Percentiles rank a stretch among this genome's conserved stretches.
Conservation (phyloP, 257 asterid species). For the Jacaranda copaia region DNA sequence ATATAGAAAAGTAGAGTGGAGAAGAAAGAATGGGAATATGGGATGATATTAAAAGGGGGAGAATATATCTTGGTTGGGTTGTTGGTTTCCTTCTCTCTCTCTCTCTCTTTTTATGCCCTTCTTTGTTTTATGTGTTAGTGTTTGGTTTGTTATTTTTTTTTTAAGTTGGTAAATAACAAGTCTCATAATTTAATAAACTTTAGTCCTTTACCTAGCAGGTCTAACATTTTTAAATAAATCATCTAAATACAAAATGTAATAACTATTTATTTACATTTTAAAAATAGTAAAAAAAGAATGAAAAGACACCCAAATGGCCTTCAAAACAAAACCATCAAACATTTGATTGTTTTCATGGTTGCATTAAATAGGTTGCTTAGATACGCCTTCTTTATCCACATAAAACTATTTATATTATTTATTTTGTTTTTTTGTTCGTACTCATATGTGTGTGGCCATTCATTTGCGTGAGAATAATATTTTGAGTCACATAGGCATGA, state of each 20-base stretch:
- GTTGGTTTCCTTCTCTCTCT: background rate
- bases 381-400: constrained; percentile 20
- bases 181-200: no score
- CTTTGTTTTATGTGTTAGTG: background rate
- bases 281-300: background rate
- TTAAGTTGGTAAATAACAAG: no score
- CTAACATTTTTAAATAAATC: no score
- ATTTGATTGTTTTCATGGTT: background rate
- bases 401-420: background rate
- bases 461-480: background rate
- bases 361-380: background rate
- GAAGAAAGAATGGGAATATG: constrained; percentile 33
- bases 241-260: no score
- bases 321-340: background rate
- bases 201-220: no score
- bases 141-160: constrained; percentile 10
- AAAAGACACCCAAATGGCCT: no score
- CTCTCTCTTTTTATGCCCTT: background rate
- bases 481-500: background rate
- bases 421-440: background rate
- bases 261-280: no score
- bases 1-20: constrained; percentile 28
- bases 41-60: constrained; percentile 30
- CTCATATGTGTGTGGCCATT: background rate
- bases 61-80: constrained; percentile 34